phyloP scores from a whole-genome alignment of 352 stramenopile species.

The Salisapilia sapeloensis region DNA sequence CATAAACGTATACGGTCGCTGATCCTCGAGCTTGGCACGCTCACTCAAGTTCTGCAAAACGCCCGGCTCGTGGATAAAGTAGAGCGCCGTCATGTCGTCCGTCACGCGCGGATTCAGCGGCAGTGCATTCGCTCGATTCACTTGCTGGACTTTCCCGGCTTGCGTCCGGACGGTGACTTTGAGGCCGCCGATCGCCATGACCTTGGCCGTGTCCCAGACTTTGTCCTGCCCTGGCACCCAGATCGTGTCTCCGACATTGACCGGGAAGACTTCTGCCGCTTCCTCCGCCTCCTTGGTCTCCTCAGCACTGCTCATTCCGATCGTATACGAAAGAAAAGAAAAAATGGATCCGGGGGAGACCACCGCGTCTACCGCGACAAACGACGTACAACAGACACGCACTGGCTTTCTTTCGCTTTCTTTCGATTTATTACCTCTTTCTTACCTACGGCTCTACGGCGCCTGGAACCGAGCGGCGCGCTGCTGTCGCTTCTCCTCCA shows the following conservation, averaged over 20 bases:
- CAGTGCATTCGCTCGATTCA: conserved; percentile 53
- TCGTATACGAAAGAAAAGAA: conserved; percentile 2
- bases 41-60: conserved; percentile 92
- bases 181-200: conserved; percentile 76
- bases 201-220: conserved; percentile 61
- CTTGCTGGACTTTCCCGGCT: conserved; percentile 73
- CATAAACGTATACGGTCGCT: conserved; percentile 89
- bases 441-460: conserved; percentile 1
- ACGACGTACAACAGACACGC: neutral
- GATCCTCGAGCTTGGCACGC: conserved; percentile 69
- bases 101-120: conserved; percentile 69
- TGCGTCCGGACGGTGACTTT: conserved; percentile 75
- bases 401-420: conserved; percentile 1
- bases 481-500: conserved; percentile 64
- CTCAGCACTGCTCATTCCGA: conserved; percentile 4
- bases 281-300: no score
- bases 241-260: conserved; percentile 49
- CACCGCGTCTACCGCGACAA: no score
- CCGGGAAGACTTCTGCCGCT: conserved; percentile 47
- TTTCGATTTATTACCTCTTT: conserved; percentile 1
- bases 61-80: conserved; percentile 89
- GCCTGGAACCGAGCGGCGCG: conserved; percentile 43
- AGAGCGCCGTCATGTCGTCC: conserved; percentile 90
- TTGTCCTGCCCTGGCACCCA: conserved; percentile 58
- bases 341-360: conserved; percentile 3